phyloP scores from a whole-genome alignment of 192 early-diverging fungal genomes.

The Backusella liffmaniae region DNA sequence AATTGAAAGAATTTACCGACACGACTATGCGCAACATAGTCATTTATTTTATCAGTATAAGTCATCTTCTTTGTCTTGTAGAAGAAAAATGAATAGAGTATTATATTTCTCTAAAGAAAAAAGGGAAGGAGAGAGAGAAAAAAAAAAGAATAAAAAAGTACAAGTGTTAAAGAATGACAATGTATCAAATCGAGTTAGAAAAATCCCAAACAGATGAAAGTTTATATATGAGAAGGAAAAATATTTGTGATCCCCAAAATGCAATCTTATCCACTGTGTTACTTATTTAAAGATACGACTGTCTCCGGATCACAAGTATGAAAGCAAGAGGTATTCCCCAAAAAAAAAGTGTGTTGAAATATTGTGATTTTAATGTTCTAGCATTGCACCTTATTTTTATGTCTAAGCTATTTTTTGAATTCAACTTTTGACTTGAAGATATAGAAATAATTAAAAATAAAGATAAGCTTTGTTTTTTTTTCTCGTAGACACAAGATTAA shows the following conservation, averaged over 20 bases:
- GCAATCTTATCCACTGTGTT: not conserved
- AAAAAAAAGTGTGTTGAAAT: not conserved
- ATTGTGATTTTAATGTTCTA: not conserved
- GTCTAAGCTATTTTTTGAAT: not conserved
- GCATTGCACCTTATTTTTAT: not conserved
- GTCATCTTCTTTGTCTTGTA: conserved; percentile 23
- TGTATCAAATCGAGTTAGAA: conserved; percentile 1
- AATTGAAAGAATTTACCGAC: conserved; percentile 63
- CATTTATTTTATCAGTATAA: conserved; percentile 54
- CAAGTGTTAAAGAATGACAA: not conserved
- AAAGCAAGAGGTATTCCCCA: not conserved
- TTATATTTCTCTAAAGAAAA: not conserved
- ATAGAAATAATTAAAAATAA: not conserved
- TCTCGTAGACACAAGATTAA: conserved; percentile 2
- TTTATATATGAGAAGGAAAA: not conserved
- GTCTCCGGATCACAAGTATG: not conserved
- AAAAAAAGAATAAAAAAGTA: not conserved
- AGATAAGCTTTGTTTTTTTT: conserved; percentile 4
- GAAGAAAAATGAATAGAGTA: not conserved
- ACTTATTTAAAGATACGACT: conserved; percentile 4
- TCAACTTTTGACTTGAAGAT: not conserved
- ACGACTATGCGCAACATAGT: conserved; percentile 49
- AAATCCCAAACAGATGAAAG: not conserved
- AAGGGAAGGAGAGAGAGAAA: not conserved
- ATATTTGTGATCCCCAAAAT: not conserved